Base-by-base conservation (phyloP, 2,329 filamentous ascomycete species). In the Aspergillus sp. region DNA sequence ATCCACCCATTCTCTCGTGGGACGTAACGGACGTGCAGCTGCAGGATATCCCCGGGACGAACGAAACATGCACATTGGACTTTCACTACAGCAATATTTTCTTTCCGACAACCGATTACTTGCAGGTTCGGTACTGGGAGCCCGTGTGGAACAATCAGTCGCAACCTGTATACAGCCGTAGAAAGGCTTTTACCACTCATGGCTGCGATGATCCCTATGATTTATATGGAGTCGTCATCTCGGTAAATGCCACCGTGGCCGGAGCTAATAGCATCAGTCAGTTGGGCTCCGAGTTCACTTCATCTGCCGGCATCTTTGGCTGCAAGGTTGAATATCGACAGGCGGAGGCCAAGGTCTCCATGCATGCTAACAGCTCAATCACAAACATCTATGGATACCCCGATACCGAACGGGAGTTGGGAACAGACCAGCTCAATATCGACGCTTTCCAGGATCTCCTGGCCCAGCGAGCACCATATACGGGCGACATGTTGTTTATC, bases 321-420 rank as follows among this genome's bases (percentile, higher is more conserved):
- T 75, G 73, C 59, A 68, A 70, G 15, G 67, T 75, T 7, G 41
- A 63, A 8, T 75, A 75, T 42, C 61, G 65, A 13, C 67, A 70
- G 56, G 71, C 71, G 1, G 54, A 70, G 8, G 73, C 71, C 10
- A 60, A 62, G 27, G 59, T 75, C 2, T 61, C 62, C 3, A 73
- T 75, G 71, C 73, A 74, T 53, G 70, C 72, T 8, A 75, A 75
- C 53, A 73, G 72, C 51, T 74, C 73, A 8, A 71, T 75, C 39
- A 71, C 67, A 11, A 65, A 60, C 7, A 64, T 74, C 7, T 39
- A 62, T 1, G 38, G 73, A 4, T 58, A 68, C 21, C 44, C 53
- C 6, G 59, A 59, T 8, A 72, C 70, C 3, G 61, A 62, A 15
- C 61, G 62, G n/a, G 48, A 50, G 1, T 39, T 74, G 17, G 66